Base-by-base conservation (phyloP, 306 rosid species). In the Citrullus mucosospermus region DNA sequence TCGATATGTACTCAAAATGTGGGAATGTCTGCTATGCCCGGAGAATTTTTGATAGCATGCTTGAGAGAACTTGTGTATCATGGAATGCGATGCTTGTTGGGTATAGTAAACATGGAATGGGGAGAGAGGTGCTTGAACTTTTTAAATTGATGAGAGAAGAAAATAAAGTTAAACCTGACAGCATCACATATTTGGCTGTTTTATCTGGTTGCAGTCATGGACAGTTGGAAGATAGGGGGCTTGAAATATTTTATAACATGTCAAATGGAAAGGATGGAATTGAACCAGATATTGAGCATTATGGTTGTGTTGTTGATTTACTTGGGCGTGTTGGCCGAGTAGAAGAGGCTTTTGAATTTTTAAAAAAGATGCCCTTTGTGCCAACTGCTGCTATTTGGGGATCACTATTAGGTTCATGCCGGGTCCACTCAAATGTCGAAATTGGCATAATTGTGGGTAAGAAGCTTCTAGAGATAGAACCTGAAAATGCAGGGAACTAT, bases 61-160 rank as follows among this genome's bases (percentile, higher is more conserved):
- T 68, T 5, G 96, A 87, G 87, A 89, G 97, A 80, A 91, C 89
- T 39, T 89, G 84, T 59, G 87, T 93, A 82, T 92, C 96, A 39
- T 93, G 98, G 97, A 93, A 93, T 83, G 96, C 92, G 22, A 92
- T 92, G 97, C 91, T 93, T 43, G 87, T 86, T 17, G 98, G 96
- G 75, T 93, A 90, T 84, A 84, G 96, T 78, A 93, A 90, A 84
- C 96, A 93, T 78, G 98, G 98, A 81, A 85, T 88, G 90, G 97
- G 94, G 53, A 86, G 83, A 83, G 91, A 93, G 77, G 89, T 90
- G n/a, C 89, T 93, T 41, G 82, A 92, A 80, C 96, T 92, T 80
- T 94, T 92, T 78, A 57, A 82, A 53, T 59, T 82, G 76, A 89
- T 92, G 96, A 86, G 83, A 83, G 83, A 82, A 61, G 97, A 90